Evolutionary conservation across 169 alveolate species (phyloP), one percentile per base, ranked within the genome.

Genomic region (Plasmodium ovale): DNA sequence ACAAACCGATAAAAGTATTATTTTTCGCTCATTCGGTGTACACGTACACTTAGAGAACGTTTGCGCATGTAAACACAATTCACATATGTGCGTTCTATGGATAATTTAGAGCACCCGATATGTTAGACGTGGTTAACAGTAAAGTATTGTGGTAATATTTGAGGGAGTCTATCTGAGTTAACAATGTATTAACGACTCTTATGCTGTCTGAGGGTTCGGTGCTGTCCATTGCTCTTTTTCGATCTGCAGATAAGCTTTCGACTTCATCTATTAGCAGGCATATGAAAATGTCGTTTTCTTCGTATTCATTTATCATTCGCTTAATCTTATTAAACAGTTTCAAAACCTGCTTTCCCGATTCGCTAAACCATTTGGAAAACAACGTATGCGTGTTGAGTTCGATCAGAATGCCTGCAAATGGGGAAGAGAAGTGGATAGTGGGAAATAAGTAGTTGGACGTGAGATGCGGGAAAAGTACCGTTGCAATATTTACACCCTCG

Each of bases 131-230:
- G 31, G 97, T 92, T 58, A 94, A 85, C 19, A 94, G 62, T 70
- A 94, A 56, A 14, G 92, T 92, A 54, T 94, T 94, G 37, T 95
- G 89, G 62, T 79, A 93, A 47, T 73, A 65, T 72, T 85, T 87
- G 21, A 94, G 69, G 10, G 89, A 53, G 64, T 94, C 97, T 2
- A 94, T 79, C 88, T 94, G 97, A 23, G 97, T 93, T 5, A 92
- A 89, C 21, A 94, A 87, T 4, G 97, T 94, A 62, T 94, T 94
- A 64, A 94, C 97, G 19, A 92, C 97, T 29, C 97, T 85, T 51
- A 93, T 85, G 39, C 94, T 74, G 39, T 94, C 97, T 6, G 97
- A 88, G 9, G 97, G 96, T 53, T 94, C 97, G 58, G 94, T 89
- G 42, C 94, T 73, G n/a, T 92, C 92, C 47, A 87, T 71, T 31